Evolutionary conservation across 2,329 filamentous ascomycete species (phyloP).

Genomic region (Sporothrix curviconia): DNA sequence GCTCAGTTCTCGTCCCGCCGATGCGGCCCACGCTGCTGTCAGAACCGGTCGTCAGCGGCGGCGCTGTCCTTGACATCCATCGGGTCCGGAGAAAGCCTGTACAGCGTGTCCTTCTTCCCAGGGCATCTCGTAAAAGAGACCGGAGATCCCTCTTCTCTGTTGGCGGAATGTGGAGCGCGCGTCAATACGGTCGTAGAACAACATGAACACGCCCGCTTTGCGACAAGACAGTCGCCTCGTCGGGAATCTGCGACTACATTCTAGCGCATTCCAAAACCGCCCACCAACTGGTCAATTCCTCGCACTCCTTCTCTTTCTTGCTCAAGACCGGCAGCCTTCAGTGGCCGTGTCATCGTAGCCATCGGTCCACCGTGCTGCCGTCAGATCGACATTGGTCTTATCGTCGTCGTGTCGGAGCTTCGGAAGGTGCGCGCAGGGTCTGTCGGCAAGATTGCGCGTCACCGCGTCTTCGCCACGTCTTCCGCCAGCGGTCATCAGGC

Average conservation of each 20-base stretch:
- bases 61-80: neutral
- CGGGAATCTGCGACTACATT: conserved; percentile 68
- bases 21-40: neutral
- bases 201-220: conserved; percentile 90
- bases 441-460: too few relatives aligned
- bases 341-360: neutral
- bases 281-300: too few relatives aligned
- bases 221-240: conserved; percentile 64
- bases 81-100: neutral
- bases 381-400: neutral
- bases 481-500: too few relatives aligned
- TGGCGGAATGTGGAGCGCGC: conserved; percentile 37
- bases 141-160: neutral
- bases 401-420: neutral
- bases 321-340: neutral
- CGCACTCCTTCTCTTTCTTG: conserved; percentile 17
- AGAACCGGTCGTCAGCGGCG: neutral
- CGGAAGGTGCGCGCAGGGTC: conserved; percentile 6
- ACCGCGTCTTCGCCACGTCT: neutral
- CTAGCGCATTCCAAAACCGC: too few relatives aligned
- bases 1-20: neutral
- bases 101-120: neutral
- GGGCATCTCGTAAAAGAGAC: neutral
- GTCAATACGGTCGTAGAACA: conserved; percentile 82
- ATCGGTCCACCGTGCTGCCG: neutral